Evolutionary conservation across 306 rosid species (phyloP).

Genomic region (Glycine latifolia): DNA sequence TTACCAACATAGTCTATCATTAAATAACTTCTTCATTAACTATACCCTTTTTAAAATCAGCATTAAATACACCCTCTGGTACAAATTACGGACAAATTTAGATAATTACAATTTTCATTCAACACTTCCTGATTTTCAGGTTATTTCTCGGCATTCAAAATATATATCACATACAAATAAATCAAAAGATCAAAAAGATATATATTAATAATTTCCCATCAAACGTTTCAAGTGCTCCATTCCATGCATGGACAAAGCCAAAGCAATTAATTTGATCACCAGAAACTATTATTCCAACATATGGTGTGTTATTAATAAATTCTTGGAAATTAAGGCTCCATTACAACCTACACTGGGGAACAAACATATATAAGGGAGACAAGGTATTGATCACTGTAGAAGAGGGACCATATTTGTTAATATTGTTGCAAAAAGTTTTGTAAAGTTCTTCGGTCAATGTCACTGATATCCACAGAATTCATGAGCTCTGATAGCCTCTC

Average conservation of each 20-base stretch:
- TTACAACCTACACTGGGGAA: too few species aligned
- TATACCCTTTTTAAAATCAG: too few species aligned
- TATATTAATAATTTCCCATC: not conserved
- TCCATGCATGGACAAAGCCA: not conserved
- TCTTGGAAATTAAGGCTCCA: too few species aligned
- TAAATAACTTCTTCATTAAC: too few species aligned
- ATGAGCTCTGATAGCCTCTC: conserved; percentile 49
- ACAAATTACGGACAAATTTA: not conserved
- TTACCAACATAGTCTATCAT: too few species aligned
- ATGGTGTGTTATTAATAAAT: not conserved
- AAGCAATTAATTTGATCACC: not conserved
- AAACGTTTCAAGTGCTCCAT: not conserved
- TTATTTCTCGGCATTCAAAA: not conserved
- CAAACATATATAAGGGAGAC: too few species aligned
- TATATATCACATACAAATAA: too few species aligned
- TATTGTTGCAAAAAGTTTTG: conserved; percentile 43
- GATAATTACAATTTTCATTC: not conserved
- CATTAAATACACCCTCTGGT: too few species aligned
- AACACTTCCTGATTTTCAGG: not conserved
- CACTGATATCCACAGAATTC: conserved; percentile 51
- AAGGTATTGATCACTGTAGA: not conserved
- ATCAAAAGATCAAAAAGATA: not conserved
- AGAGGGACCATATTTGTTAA: not conserved
- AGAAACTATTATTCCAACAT: not conserved
- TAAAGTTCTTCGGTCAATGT: conserved; percentile 48